phyloP scores from a whole-genome alignment of 2,329 filamentous ascomycete genomes.

The Paecilomyces niveus region DNA sequence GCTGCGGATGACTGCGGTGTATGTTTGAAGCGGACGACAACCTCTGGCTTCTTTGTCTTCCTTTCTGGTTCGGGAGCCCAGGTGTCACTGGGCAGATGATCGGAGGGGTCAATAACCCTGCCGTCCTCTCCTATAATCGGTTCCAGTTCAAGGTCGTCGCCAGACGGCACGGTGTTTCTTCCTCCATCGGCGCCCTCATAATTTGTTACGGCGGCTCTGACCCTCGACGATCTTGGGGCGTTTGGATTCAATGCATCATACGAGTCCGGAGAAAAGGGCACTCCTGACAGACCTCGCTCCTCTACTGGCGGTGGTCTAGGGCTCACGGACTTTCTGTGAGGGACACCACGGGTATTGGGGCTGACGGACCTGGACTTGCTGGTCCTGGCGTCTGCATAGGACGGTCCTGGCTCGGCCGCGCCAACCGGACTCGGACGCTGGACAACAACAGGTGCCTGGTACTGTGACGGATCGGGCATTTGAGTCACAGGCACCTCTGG shows the following conservation, averaged over 20 bases:
- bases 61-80: constrained; percentile 61
- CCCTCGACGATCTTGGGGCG: constrained; percentile 24
- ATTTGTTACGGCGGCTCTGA: constrained; percentile 23
- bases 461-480: constrained; percentile 9
- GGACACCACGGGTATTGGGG: constrained; percentile 32
- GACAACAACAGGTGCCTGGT: constrained; percentile 4
- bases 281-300: constrained; percentile 34
- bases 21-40: constrained; percentile 42
- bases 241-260: constrained; percentile 54
- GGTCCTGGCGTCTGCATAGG: constrained; percentile 7
- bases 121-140: constrained; percentile 59
- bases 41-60: constrained; percentile 45
- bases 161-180: constrained; percentile 30
- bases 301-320: constrained; percentile 43
- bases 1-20: constrained; percentile 20
- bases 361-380: constrained; percentile 23
- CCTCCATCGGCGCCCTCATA: constrained; percentile 35
- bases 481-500: constrained; percentile 19
- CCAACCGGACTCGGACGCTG: constrained; percentile 7
- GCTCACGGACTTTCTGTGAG: constrained; percentile 53
- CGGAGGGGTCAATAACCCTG: constrained; percentile 58
- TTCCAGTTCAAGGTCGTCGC: constrained; percentile 39
- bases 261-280: constrained; percentile 55
- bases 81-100: constrained; percentile 57
- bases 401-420: not conserved